Evolutionary conservation across 768 basidiomycete genomes (phyloP).

Genomic region (Mycena chlorophos): DNA sequence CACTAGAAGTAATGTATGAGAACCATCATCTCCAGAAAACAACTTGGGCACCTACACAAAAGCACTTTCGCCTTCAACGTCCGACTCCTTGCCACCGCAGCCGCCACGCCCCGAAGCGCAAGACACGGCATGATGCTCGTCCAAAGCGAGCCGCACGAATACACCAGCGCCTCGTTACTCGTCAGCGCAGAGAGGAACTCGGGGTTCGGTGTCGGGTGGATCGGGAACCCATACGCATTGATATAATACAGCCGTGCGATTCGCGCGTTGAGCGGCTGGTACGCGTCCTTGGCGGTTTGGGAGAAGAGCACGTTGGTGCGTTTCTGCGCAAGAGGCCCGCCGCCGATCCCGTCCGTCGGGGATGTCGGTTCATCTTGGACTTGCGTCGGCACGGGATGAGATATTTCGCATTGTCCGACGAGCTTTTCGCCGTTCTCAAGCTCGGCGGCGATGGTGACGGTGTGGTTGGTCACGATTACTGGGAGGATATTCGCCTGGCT

Average conservation of each 20-base stretch:
- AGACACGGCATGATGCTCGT: conserved; percentile 95
- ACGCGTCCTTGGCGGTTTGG: conserved; percentile 50
- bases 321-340: too few species aligned
- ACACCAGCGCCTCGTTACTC: conserved; percentile 70
- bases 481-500: conserved; percentile 87
- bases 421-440: conserved; percentile 75
- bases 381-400: conserved; percentile 63
- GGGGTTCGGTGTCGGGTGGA: conserved; percentile 85
- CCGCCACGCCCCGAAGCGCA: conserved; percentile 77
- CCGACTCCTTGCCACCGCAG: conserved; percentile 71
- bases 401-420: conserved; percentile 92
- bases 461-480: conserved; percentile 90
- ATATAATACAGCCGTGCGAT: conserved; percentile 77
- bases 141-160: conserved; percentile 94
- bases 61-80: conserved; percentile 78
- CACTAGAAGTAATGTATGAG: conserved; percentile 46
- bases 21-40: background rate
- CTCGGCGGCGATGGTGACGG: conserved; percentile 92
- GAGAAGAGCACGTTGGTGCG: conserved; percentile 69
- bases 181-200: conserved; percentile 69
- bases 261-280: conserved; percentile 57
- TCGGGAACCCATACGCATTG: conserved; percentile 88
- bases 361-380: conserved; percentile 32
- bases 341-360: conserved; percentile 41
- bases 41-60: conserved; percentile 56